Percentiles rank a stretch among this genome's conserved stretches.
phyloP scores from a whole-genome alignment of 2,329 filamentous ascomycete genomes.

The Fusarium clavum region DNA sequence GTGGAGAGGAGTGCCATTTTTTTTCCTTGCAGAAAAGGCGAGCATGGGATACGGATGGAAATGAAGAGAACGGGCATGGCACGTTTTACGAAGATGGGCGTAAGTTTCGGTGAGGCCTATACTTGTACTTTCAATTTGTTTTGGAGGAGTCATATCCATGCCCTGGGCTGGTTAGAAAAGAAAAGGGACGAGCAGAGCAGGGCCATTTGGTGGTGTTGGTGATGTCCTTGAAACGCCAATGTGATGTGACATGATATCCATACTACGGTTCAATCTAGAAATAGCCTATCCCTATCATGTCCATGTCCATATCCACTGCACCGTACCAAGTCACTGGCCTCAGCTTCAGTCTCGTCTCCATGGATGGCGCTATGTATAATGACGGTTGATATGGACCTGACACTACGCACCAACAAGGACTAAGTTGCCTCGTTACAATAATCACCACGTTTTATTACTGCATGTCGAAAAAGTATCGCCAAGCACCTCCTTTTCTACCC shows the following conservation, averaged over 20 bases:
- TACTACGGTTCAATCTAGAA: constrained; percentile 25
- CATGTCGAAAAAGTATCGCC: constrained; percentile 18
- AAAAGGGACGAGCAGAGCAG: neutral
- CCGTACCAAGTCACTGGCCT: constrained; percentile 2
- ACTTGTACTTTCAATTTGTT: constrained; percentile 8
- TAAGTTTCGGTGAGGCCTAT: constrained; percentile 36
- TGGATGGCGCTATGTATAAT: constrained; percentile 23
- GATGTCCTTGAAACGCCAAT: constrained; percentile 12
- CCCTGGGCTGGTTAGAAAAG: neutral
- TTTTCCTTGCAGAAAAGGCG: constrained; percentile 43
- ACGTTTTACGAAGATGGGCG: constrained; percentile 17
- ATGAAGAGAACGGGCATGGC: constrained; percentile 37
- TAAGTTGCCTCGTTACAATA: constrained; percentile 24
- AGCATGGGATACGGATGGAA: constrained; percentile 37
- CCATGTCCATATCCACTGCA: neutral
- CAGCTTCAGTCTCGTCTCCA: constrained; percentile 3
- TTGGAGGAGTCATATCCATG: constrained; percentile 33
- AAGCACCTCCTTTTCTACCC: constrained; percentile 46
- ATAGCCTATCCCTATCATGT: neutral
- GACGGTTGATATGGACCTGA: constrained; percentile 28
- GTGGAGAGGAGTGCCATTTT: constrained; percentile 33
- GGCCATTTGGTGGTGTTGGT: constrained; percentile 33
- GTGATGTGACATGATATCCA: constrained; percentile 19
- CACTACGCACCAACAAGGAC: constrained; percentile 24
- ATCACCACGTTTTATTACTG: constrained; percentile 31